Evolutionary conservation across 2,329 filamentous ascomycete species (phyloP).

Genomic region (Sporothrix euskadiensis): DNA sequence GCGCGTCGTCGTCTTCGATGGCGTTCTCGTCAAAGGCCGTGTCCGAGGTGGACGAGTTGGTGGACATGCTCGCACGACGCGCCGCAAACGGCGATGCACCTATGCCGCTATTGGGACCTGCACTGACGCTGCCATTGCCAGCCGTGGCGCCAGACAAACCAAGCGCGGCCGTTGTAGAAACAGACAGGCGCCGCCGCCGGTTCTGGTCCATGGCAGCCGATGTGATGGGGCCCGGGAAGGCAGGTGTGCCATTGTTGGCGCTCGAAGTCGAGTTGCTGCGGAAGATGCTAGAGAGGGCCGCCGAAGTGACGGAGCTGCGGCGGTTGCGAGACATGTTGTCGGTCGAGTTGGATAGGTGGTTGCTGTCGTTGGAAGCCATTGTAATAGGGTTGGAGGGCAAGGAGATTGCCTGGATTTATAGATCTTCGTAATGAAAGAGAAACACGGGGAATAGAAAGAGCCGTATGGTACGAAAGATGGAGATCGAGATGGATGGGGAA

Average conservation of each 20-base stretch:
- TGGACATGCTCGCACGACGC: conserved; percentile 69
- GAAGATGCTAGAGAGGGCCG: conserved; percentile 61
- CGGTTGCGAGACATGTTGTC: conserved; percentile 44
- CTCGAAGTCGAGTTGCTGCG: conserved; percentile 55
- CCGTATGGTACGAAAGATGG: conserved; percentile 1
- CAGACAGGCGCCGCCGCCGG: conserved; percentile 63
- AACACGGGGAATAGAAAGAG: neutral
- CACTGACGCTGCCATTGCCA: conserved; percentile 40
- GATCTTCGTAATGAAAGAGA: neutral
- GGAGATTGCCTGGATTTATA: neutral
- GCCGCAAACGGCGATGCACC: conserved; percentile 49
- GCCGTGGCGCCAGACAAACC: conserved; percentile 72
- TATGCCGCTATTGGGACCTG: conserved; percentile 3
- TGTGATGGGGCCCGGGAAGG: conserved; percentile 49
- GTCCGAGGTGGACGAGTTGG: conserved; percentile 49
- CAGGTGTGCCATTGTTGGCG: conserved; percentile 44
- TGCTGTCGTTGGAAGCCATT: conserved; percentile 33
- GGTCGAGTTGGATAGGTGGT: conserved; percentile 33
- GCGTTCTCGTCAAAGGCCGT: conserved; percentile 71
- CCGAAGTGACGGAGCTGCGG: conserved; percentile 59
- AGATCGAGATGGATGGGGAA: conserved; percentile 3
- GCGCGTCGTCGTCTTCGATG: conserved; percentile 66
- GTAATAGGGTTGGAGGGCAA: neutral
- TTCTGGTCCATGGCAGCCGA: conserved; percentile 55
- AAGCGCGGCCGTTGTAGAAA: conserved; percentile 58